Base-by-base conservation (phyloP, 768 basidiomycete species). In the Tephrocybe sp. region DNA sequence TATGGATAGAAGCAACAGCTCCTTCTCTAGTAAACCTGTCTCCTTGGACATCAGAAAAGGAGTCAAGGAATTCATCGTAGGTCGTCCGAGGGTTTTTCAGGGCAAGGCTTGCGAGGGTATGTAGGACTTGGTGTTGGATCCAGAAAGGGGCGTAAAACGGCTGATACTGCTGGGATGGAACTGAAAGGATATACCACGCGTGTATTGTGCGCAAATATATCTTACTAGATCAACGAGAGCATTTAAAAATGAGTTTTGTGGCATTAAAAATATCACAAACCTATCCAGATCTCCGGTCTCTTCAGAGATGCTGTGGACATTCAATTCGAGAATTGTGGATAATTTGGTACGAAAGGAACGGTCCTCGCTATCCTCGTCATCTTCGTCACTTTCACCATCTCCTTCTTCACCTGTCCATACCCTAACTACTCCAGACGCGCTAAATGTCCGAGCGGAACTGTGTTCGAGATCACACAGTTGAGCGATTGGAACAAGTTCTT, bases 161-260 rank as follows among this genome's bases (percentile, higher is more conserved):
- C 12, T 44, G 41, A 54, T 88, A 88, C 2, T 46, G 27, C 1
- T 43, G 38, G 0, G 79, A 73, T 0, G 86, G 83, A 1, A 53
- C 50, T 10, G 74, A 71, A 2, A 89, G 70, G 47, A 88, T 83
- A 53, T 89, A 89, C 86, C 86, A 89, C 0, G 86, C 84, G 61
- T 66, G 61, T 37, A 69, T 38, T 0, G 87, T 88, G 38, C 77
- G 73, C 23, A 89, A 64, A 52, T 83, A 88, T 2, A 88, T 75
- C 51, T 81, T 79, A 19, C 86, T 88, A 29, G 34, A 27, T 29
- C 11, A 42, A 21, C 3, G 42, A 27, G 44, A 1, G 7, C n/a
- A 63, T 56, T 67, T 56, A 47, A 25, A 4, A 25, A 15, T 10
- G 12, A 21, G 2, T 40, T 34, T 16, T n/a, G 15, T 34, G 38